Base-by-base conservation (phyloP, 2,329 filamentous ascomycete species). In the Fusarium fracticaudum region DNA sequence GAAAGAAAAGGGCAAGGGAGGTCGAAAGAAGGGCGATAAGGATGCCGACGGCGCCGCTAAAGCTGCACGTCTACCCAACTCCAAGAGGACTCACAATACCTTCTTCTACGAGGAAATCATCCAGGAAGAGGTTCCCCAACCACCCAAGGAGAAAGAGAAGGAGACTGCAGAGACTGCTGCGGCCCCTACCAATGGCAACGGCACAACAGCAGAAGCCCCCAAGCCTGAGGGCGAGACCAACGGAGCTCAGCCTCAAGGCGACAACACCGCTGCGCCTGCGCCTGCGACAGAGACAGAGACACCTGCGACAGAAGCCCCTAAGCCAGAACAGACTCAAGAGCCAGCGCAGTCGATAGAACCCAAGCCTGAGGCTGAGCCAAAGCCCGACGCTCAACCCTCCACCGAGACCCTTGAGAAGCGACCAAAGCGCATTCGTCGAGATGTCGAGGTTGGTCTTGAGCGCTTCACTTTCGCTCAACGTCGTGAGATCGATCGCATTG, bases 401-500 rank as follows among this genome's bases (percentile, higher is more conserved):
- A 69, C 79, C 38, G 78, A 79, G 40, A 69, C 78, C 5, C 84
- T 85, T 5, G 83, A 88, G 75, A 82, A 84, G 63, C 83, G 87
- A 64, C 86, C 89, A n/a, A 89, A 86, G 80, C 87, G 87, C 26
- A 83, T 90, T 57, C 85, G 92, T 45, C 87, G 87, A 66, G 91
- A 95, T 78, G 89, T 96, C 69, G 93, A 96, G 78, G 90, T 96
- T 50, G 94, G 94, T 3, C 86, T 90, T 3, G 94, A 96, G 83
- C 89, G 94, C 67, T 96, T 93, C 83, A 87, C 86, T 67, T 92
- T 92, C 73, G 91, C 90, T 4, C 87, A 90, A 70, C 91, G 92
- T 61, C 88, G 87, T 7, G 91, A 97, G 64, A 89, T 98, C 48
- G 94, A 98, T 79, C 91, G 91, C 64, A 94, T 99, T 72, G 94